These are phyloP conservation scores for Lodderomyces theae DNA, from an alignment of 1,139 yeast species.

Conservation along the genomic window DNA sequence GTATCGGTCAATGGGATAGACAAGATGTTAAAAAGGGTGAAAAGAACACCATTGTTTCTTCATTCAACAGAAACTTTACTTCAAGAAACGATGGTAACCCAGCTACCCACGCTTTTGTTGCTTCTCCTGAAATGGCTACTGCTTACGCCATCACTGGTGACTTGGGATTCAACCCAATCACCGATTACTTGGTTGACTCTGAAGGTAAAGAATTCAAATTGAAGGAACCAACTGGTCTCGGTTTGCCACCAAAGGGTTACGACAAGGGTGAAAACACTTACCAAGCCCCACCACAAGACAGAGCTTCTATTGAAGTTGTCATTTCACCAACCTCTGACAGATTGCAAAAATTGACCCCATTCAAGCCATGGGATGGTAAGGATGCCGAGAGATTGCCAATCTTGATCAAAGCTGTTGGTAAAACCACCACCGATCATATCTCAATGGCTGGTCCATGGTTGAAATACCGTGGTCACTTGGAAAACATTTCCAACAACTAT, in stretches of 20 bases:
- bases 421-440: slow-evolving; percentile 98
- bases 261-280: slow-evolving; percentile 94
- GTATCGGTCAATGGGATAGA: slow-evolving; percentile 99
- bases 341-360: slow-evolving; percentile 50
- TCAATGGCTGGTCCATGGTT: slow-evolving; percentile 99
- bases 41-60: slow-evolving; percentile 96
- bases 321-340: slow-evolving; percentile 79
- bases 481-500: slow-evolving; percentile 97
- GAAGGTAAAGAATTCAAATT: slow-evolving; percentile 96
- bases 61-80: slow-evolving; percentile 99
- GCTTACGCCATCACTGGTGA: slow-evolving; percentile 97
- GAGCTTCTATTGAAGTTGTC: slow-evolving; percentile 68
- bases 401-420: slow-evolving; percentile 93
- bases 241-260: slow-evolving; percentile 91
- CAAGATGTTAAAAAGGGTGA: slow-evolving; percentile 96
- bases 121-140: slow-evolving; percentile 96
- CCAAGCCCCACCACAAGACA: slow-evolving; percentile 95
- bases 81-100: slow-evolving; percentile 99
- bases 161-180: slow-evolving; percentile 96
- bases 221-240: slow-evolving; percentile 85
- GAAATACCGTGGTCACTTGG: slow-evolving; percentile 99
- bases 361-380: slow-evolving; percentile 87
- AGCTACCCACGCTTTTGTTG: slow-evolving; percentile 95
- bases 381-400: slow-evolving; percentile 88
- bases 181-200: slow-evolving; percentile 90